phyloP scores from a whole-genome alignment of 257 asterid genomes.

The Osmanthus fragrans region DNA sequence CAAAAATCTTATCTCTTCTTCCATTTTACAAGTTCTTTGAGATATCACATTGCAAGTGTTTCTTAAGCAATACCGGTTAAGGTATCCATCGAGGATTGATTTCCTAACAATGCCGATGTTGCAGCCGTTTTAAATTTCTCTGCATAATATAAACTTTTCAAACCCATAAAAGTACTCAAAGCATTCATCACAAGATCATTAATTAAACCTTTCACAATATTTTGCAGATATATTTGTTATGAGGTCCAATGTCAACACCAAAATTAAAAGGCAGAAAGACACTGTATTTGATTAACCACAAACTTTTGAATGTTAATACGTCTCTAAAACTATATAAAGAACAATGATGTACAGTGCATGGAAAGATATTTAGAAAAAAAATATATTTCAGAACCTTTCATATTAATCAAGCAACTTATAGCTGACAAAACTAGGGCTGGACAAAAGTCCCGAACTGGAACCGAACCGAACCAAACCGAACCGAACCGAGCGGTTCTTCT shows the following conservation, averaged over 20 bases:
- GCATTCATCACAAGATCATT: constrained; percentile 4
- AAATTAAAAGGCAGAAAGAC: background rate
- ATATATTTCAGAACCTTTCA: no score
- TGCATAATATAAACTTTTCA: constrained; percentile 21
- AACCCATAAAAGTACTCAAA: background rate
- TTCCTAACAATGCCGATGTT: constrained; percentile 76
- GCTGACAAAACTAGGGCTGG: no score
- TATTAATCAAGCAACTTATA: background rate
- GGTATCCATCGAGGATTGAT: no score
- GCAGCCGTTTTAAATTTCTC: constrained; percentile 62
- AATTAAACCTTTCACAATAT: constrained; percentile 29
- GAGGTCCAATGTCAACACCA: background rate
- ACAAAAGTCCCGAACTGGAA: no score
- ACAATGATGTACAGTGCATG: background rate
- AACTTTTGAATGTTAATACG: background rate
- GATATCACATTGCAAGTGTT: no score
- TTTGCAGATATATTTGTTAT: background rate
- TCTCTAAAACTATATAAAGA: background rate
- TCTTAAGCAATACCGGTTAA: no score
- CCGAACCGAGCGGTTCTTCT: no score
- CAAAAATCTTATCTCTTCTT: no score
- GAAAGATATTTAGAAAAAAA: no score
- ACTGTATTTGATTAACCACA: no score
- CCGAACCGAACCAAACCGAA: no score
- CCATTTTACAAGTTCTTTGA: no score